Evolutionary conservation across 805 yeast species (phyloP), one percentile per base, ranked within the genome.

Genomic region (Scheffersomyces spartinae): DNA sequence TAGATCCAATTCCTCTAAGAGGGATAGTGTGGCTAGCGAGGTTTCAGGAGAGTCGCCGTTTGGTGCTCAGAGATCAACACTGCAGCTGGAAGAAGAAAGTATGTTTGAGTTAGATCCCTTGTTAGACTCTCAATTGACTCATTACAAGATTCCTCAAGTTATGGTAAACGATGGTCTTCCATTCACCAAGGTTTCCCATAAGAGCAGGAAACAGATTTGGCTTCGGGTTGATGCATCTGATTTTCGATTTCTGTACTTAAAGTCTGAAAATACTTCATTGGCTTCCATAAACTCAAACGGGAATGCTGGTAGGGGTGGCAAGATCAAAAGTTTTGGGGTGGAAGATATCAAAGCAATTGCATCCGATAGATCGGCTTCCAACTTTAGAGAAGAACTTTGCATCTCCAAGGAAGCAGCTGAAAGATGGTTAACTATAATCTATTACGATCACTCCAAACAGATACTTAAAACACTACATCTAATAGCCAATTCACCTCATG

Each of bases 321-420:
- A 71, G 30, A 76, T 83, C 25, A 68, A 68, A 30, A 71, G 68
- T 28, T 61, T 79, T 2, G 50, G 78, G 26, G 60, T 68, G 3
- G 82, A 76, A 3, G 67, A 64, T 12, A 82, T 79, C 39, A n/a
- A n/a, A n/a, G n/a, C n/a, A n/a, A n/a, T n/a, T n/a, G n/a, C n/a
- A n/a, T n/a, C n/a, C n/a, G n/a, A n/a, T n/a, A n/a, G n/a, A n/a
- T n/a, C n/a, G n/a, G 95, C 95, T 1, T 65, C 68, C 18, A 82
- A 83, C 37, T 88, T 85, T 44, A 55, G 95, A 32, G 95, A 86
- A 43, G 94, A 85, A 47, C 70, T 82, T 37, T 74, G 78, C 18
- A 67, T 84, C 1, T 68, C 85, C 2, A 55, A 71, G 18, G 84
- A 77, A 26, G 68, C 65, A 27, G 71, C 73, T 22, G 56, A 61